Evolutionary conservation across 345 rosid genomes (phyloP).

Genomic region (Eucalyptus polyanthemos): DNA sequence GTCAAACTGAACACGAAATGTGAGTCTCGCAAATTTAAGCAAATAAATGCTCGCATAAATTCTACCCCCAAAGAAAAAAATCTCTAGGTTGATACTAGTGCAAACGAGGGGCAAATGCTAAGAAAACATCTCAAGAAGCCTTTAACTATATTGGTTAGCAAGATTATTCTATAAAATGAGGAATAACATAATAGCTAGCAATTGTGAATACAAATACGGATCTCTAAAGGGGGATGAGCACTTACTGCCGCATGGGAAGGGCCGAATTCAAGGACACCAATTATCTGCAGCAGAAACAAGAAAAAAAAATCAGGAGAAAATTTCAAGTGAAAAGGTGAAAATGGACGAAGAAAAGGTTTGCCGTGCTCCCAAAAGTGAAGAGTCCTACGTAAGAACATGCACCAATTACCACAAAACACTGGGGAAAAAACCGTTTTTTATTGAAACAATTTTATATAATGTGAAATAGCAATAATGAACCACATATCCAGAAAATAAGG

Average conservation of each 20-base stretch:
- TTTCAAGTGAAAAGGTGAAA: not conserved
- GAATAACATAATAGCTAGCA: not conserved
- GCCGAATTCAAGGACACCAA: constrained; percentile 76
- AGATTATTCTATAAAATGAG: not conserved
- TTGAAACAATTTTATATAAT: not conserved
- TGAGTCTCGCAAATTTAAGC: not conserved
- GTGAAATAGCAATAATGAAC: not conserved
- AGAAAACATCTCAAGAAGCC: not conserved
- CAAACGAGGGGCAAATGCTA: not conserved
- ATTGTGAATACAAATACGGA: not conserved
- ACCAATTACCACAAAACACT: no score
- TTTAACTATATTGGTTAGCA: not conserved
- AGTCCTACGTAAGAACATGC: not conserved
- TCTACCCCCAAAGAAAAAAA: not conserved
- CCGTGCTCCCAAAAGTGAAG: not conserved
- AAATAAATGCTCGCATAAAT: not conserved
- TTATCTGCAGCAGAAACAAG: constrained; percentile 35
- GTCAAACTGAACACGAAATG: not conserved
- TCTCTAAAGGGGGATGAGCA: not conserved
- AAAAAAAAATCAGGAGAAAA: not conserved
- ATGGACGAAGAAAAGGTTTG: not conserved
- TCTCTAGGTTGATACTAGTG: not conserved
- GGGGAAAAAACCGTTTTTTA: not conserved
- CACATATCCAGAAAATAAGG: not conserved
- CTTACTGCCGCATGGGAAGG: constrained; percentile 94